phyloP scores from a whole-genome alignment of 495 filamentous ascomycete species.

The Tirmania nivea region DNA sequence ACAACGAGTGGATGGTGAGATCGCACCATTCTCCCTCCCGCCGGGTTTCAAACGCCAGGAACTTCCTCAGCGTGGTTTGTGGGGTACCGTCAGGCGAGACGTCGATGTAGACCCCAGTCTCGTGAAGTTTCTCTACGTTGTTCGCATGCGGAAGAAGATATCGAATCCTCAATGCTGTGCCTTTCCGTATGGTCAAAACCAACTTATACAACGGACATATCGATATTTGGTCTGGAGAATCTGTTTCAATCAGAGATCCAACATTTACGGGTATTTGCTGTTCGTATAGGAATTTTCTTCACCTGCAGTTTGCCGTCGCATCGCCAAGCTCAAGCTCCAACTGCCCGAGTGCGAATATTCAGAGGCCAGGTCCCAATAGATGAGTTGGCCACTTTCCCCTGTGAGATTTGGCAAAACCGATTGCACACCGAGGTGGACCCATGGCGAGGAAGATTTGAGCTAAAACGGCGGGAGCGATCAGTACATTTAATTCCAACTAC shows the following conservation, averaged over 20 bases:
- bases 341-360: conserved; percentile 10
- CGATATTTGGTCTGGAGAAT: neutral
- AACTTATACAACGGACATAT: neutral
- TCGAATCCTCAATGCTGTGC: neutral
- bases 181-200: neutral
- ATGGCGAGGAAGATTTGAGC: conserved; percentile 2
- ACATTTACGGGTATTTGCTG: neutral
- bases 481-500: neutral
- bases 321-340: conserved; percentile 10
- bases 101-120: neutral
- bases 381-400: neutral
- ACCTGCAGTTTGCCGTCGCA: neutral
- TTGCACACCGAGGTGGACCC: conserved; percentile 14
- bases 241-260: neutral
- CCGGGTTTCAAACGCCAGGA: neutral
- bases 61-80: neutral
- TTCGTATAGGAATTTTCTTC: conserved; percentile 2
- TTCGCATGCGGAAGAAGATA: neutral
- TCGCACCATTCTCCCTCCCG: neutral
- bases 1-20: neutral
- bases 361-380: conserved; percentile 9
- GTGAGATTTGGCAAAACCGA: conserved; percentile 9
- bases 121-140: neutral
- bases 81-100: neutral
- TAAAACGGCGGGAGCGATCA: neutral